Conservation (phyloP, 768 basidiomycete genomes). For the Leucosporidium yakuticum region DNA sequence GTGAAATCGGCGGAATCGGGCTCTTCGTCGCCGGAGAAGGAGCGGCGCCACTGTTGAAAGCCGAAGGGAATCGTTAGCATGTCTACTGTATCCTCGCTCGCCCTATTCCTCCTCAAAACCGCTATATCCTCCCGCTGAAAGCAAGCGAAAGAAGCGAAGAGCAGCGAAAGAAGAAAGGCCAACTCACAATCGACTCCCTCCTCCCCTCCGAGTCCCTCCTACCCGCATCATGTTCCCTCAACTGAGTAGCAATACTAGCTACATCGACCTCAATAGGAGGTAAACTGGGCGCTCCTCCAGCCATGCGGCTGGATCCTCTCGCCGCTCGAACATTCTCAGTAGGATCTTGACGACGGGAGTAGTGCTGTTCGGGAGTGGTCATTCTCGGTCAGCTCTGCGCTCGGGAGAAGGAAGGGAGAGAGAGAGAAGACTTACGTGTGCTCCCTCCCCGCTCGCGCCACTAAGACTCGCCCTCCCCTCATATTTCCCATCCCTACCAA, state of each 20-base stretch:
- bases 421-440: not conserved
- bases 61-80: too few relatives aligned
- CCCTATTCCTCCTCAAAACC: too few relatives aligned
- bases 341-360: constrained; percentile 17
- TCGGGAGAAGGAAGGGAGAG: too few relatives aligned
- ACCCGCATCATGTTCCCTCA: constrained; percentile 22
- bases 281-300: constrained; percentile 1
- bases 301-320: not conserved
- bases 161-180: not conserved
- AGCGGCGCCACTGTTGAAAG: too few relatives aligned
- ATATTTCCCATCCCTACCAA: constrained; percentile 10
- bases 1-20: constrained; percentile 1
- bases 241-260: constrained; percentile 23
- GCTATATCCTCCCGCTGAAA: too few relatives aligned
- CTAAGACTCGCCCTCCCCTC: constrained; percentile 24
- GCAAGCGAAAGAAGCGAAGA: too few relatives aligned
- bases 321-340: constrained; percentile 21
- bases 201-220: constrained; percentile 21
- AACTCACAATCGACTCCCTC: not conserved
- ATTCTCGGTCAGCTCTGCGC: too few relatives aligned
- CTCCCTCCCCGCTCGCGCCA: not conserved
- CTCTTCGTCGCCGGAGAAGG: too few relatives aligned
- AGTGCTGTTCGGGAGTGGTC: not conserved
- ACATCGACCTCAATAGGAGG: constrained; percentile 19
- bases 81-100: too few relatives aligned